A percentile compares a stretch with the other conserved stretches of the same genome.
Evolutionary conservation across 306 rosid genomes (phyloP).

Genomic region (Neltuma alba): DNA sequence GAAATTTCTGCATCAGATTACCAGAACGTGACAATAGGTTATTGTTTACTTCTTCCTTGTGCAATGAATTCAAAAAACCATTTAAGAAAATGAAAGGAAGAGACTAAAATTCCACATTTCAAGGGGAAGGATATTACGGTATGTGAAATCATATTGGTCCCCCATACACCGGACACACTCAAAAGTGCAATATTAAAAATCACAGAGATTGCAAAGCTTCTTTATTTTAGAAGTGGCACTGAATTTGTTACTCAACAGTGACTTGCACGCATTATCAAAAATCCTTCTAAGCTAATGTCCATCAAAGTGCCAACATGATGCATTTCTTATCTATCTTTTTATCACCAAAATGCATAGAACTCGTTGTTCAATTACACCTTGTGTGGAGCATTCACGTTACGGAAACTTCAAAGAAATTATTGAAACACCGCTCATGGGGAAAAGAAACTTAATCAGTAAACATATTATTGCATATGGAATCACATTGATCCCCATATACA

Average conservation of each 20-base stretch:
- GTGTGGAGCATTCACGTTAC: not conserved
- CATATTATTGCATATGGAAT: not conserved
- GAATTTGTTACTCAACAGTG: not conserved
- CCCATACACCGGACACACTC: too few relatives aligned
- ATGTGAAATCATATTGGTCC: too few relatives aligned
- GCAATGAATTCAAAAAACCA: not conserved
- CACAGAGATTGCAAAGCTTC: conserved; percentile 1
- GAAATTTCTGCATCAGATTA: not conserved
- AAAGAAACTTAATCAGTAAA: not conserved
- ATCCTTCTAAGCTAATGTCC: not conserved
- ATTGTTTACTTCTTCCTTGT: not conserved
- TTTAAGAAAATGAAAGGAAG: not conserved
- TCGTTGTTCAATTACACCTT: not conserved
- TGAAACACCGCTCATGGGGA: not conserved
- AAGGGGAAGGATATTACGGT: not conserved
- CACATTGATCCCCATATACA: not conserved
- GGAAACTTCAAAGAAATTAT: not conserved
- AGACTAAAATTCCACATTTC: not conserved
- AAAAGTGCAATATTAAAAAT: too few relatives aligned
- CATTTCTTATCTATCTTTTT: not conserved
- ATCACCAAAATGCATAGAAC: not conserved
- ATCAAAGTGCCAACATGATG: not conserved
- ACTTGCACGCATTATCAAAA: not conserved
- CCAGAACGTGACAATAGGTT: not conserved
- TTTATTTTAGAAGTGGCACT: not conserved